Base-by-base conservation (phyloP, 2,329 filamentous ascomycete species). In the Penicillium glabrum region DNA sequence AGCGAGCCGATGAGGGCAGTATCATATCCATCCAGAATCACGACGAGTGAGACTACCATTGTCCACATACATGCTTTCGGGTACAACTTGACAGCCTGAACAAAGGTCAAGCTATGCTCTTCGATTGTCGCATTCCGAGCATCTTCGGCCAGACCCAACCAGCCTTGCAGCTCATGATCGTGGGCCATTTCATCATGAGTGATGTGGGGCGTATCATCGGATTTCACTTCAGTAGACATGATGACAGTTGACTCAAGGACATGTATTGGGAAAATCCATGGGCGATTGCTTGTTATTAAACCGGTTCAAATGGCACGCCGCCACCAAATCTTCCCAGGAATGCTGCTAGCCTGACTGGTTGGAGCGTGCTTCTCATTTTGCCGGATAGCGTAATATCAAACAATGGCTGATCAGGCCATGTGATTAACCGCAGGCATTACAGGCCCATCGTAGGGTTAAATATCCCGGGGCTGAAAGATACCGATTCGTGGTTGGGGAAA, bases 11-110 rank as follows among this genome's bases (percentile, higher is more conserved):
- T 52, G 5, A 58, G 39, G 6, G 44, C 49, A 13, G 53, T 58
- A 26, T 56, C 56, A 31, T 58, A 58, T 19, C 53, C 56, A 16
- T 58, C 56, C 21, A 58, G 24, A 46, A 58, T 53, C 2, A 58
- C 53, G 1, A 55, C 56, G 7, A 58, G 31, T 1, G 56, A 58
- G 1, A 58, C 48, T 16, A 56, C 44, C 48, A 58, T 49, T 5
- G 53, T 45, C 48, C 53, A 58, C 35, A 48, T 27, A 10, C 53
- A 56, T 5, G 56, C 56, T 26, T 55, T 58, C 13, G 56, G 56
- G 21, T 56, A 58, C 24, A 53, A 13, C 19, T 50, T 51, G 13
- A 56, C 49, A 10, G 53, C 53, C 11, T 52, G 19, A 8, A 39
- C 19, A 16, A 56, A 46, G 7, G 48, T 49, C n/a, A 58, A n/a